Percentiles rank a stretch among this genome's conserved stretches.
phyloP scores from a whole-genome alignment of 805 yeast species.

The Candida odintsovae region DNA sequence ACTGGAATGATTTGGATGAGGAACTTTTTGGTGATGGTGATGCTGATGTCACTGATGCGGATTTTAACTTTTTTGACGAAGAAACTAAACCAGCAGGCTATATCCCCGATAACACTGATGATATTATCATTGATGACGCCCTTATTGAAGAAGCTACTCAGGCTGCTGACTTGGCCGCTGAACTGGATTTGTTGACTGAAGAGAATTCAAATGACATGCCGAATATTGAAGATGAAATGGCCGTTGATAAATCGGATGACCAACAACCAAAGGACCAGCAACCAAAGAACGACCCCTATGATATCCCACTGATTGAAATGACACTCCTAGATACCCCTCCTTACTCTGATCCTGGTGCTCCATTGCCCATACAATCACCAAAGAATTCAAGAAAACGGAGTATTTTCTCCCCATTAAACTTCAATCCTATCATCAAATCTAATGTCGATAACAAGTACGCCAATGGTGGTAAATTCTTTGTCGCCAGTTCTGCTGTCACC shows the following conservation, averaged over 20 bases:
- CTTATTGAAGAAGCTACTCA: constrained; percentile 26
- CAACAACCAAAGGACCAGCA: constrained; percentile 3
- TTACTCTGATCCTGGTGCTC: constrained; percentile 82
- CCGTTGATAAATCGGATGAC: constrained; percentile 3
- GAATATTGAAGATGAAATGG: neutral
- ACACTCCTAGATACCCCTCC: constrained; percentile 46
- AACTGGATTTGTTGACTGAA: constrained; percentile 15
- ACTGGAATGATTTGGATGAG: constrained; percentile 27
- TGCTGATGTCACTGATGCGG: constrained; percentile 21
- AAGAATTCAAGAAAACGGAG: constrained; percentile 42
- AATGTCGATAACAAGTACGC: constrained; percentile 82
- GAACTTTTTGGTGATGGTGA: constrained; percentile 28
- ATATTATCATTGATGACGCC: constrained; percentile 22
- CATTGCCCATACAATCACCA: constrained; percentile 55
- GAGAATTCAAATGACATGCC: neutral
- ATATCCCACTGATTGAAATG: constrained; percentile 57
- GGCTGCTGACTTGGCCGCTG: constrained; percentile 32
- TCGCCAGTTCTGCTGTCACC: constrained; percentile 23
- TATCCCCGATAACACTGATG: constrained; percentile 22
- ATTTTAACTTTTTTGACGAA: constrained; percentile 24
- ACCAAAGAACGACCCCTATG: constrained; percentile 25
- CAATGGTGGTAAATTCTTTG: constrained; percentile 86
- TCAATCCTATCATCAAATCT: constrained; percentile 72
- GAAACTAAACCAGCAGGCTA: constrained; percentile 10
- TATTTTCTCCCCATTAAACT: constrained; percentile 74